Percentiles rank a stretch among this genome's conserved stretches.
phyloP scores from a whole-genome alignment of 345 rosid genomes.

The Eutrema heterophyllum region DNA sequence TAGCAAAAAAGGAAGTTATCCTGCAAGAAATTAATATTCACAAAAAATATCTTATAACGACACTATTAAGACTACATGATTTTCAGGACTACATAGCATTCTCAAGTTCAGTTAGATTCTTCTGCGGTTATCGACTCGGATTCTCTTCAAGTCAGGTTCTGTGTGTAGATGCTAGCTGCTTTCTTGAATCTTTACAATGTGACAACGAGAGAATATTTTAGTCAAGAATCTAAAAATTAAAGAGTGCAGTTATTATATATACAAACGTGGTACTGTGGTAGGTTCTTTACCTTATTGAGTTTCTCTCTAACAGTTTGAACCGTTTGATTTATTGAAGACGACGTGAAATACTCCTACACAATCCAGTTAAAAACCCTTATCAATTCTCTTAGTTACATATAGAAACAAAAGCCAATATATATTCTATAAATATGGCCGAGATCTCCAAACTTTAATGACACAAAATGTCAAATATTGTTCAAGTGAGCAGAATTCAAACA shows the following conservation, averaged over 20 bases:
- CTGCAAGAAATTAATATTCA: no score
- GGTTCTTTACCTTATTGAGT: slow-evolving; percentile 61
- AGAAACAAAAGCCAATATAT: no score
- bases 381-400: not conserved
- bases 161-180: slow-evolving; percentile 37
- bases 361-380: not conserved
- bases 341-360: slow-evolving; percentile 71
- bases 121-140: slow-evolving; percentile 61
- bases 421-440: no score
- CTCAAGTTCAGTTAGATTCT: no score
- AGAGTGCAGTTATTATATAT: not conserved
- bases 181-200: slow-evolving; percentile 48
- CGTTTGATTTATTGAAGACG: slow-evolving; percentile 78
- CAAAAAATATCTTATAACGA: no score
- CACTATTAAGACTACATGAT: no score
- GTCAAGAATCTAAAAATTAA: not conserved
- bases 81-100: no score
- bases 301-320: slow-evolving; percentile 68
- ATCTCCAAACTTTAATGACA: no score
- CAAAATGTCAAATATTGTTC: no score
- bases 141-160: slow-evolving; percentile 53
- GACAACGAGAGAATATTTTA: not conserved
- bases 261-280: not conserved
- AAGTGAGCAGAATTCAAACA: not conserved
- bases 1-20: no score